Evolutionary conservation across 176 grass and related monocot genomes (phyloP), one percentile per base, ranked within the genome.

Genomic region (Paspalum notatum): DNA sequence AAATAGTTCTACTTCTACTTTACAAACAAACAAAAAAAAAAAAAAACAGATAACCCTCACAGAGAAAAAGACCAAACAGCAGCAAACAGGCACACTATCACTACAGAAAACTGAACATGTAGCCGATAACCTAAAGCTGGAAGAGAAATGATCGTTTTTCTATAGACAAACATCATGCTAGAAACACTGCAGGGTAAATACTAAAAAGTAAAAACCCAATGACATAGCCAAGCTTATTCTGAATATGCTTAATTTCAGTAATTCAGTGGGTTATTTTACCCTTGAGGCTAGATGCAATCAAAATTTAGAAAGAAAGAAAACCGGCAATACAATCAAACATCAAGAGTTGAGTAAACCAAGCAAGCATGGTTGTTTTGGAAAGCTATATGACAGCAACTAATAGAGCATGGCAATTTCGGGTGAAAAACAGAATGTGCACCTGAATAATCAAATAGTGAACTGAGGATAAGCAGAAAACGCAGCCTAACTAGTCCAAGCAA

Each of bases 401-500:
- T 4, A 25, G 11, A 70, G 62, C 45, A 47, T 40, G 27, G 8
- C 47, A 85, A 26, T 62, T 48, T 64, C 2, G 1, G 9, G 56
- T 21, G 26, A 18, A 76, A 37, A 40, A 43, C 74, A 73, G 55
- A 63, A 70, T 54, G 10, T n/a, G 22, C 24, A 49, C 18, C 56
- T 49, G n/a, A n/a, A n/a, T 27, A 81, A 65, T 72, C 71, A 56
- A 77, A 17, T 43, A 39, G 16, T 81, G 40, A 80, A 71, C 12
- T 14, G 47, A 49, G 3, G 15, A 9, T 45, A 12, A 66, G 71
- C 51, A 32, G 32, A 50, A 38, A 62, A 64, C 4, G 14, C 13
- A 82, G 37, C 9, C 40, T 17, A 51, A 74, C 25, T 54, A 83
- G 45, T 80, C 79, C 54, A 85, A 46, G 39, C 65, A 82, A 71